These are phyloP conservation scores for Fusarium chaquense DNA, from an alignment of 2,329 filamentous ascomycete species.

Conservation along the genomic window DNA sequence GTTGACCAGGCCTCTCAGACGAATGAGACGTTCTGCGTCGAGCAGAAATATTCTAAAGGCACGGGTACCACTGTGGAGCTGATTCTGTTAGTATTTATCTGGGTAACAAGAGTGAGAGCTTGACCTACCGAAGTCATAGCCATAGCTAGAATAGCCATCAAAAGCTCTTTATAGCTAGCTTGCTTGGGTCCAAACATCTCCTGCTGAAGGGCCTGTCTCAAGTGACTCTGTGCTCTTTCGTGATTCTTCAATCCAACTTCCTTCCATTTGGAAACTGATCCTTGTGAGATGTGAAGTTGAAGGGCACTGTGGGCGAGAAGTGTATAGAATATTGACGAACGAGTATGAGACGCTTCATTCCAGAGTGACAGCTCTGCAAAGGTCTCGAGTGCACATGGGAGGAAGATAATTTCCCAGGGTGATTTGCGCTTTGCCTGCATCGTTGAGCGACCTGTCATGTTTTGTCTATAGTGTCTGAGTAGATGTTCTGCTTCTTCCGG, in stretches of 20 bases:
- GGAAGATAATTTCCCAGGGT: slow-evolving; percentile 58
- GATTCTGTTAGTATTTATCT: neutral
- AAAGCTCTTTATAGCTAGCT: slow-evolving; percentile 58
- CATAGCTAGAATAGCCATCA: slow-evolving; percentile 57
- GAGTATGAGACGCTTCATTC: slow-evolving; percentile 54
- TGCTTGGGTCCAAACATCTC: slow-evolving; percentile 50
- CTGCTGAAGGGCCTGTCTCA: slow-evolving; percentile 52
- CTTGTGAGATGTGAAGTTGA: slow-evolving; percentile 49
- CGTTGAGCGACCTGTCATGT: slow-evolving; percentile 44
- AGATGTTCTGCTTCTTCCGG: slow-evolving; percentile 45
- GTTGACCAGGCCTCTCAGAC: slow-evolving; percentile 51
- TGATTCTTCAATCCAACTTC: slow-evolving; percentile 49
- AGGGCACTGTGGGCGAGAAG: slow-evolving; percentile 59
- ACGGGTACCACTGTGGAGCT: slow-evolving; percentile 37
- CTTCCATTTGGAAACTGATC: slow-evolving; percentile 43
- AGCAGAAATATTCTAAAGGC: slow-evolving; percentile 49
- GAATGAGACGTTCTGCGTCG: slow-evolving; percentile 59
- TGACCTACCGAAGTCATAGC: slow-evolving; percentile 42
- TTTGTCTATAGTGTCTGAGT: slow-evolving; percentile 48
- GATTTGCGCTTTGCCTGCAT: slow-evolving; percentile 53
- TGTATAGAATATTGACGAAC: slow-evolving; percentile 54
- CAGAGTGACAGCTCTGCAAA: slow-evolving; percentile 58
- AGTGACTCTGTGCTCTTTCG: slow-evolving; percentile 48
- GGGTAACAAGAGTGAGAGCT: fast-evolving
- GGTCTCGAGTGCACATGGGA: slow-evolving; percentile 57